These are phyloP conservation scores for Lentinula raphanica DNA, from an alignment of 768 basidiomycete species.

Conservation along the genomic window DNA sequence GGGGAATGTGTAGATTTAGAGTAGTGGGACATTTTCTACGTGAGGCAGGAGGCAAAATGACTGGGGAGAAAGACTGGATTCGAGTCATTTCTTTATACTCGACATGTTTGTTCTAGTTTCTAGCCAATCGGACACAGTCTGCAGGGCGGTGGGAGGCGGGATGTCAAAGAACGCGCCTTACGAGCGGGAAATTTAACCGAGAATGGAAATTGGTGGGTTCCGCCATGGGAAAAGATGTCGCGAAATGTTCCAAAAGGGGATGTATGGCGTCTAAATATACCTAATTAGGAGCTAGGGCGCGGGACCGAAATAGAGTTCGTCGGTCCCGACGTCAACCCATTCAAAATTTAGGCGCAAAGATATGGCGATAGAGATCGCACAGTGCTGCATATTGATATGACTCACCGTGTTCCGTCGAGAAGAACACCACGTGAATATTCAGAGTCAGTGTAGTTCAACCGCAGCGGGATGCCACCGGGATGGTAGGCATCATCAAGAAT, in stretches of 20 bases:
- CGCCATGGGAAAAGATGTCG: background rate
- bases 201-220: background rate
- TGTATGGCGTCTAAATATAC: background rate
- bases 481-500: too few relatives aligned
- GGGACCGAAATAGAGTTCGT: background rate
- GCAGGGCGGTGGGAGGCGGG: constrained; percentile 1
- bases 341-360: background rate
- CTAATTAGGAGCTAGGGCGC: background rate
- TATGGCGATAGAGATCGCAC: background rate
- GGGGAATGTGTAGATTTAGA: constrained; percentile 3
- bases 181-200: background rate
- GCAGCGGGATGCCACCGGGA: too few relatives aligned
- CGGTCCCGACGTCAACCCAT: background rate
- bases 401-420: too few relatives aligned
- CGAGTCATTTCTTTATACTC: constrained; percentile 8
- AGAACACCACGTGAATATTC: too few relatives aligned
- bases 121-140: background rate
- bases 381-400: background rate
- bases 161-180: background rate
- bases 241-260: background rate
- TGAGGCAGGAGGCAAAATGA: background rate
- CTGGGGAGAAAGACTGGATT: background rate
- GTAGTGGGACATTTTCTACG: background rate
- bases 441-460: too few relatives aligned
- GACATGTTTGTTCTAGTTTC: background rate